Conservation (phyloP, 1,139 yeast genomes). For the Scheffersomyces parashehatae region DNA sequence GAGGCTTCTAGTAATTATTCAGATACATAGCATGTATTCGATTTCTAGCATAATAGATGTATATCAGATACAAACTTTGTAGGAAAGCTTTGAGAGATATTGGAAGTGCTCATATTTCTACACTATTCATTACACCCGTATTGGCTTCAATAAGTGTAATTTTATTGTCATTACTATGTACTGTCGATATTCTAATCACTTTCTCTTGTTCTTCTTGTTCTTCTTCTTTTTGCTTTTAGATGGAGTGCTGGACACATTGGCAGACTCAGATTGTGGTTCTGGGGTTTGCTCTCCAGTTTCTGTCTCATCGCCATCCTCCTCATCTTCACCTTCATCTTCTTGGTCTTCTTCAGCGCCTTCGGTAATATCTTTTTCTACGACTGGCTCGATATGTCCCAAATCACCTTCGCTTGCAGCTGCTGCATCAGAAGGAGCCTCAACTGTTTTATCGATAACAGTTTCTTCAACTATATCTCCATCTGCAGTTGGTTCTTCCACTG, state of each 20-base stretch:
- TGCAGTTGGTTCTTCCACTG: constrained; percentile 2
- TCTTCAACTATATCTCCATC: constrained; percentile 11
- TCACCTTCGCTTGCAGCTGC: constrained; percentile 8
- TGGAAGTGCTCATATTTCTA: no score
- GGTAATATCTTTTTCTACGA: constrained; percentile 21
- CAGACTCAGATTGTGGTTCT: neutral
- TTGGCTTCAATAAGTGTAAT: no score
- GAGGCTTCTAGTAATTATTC: no score
- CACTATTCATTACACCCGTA: no score
- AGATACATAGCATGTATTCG: no score
- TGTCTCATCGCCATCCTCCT: constrained; percentile 7
- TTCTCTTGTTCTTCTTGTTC: constrained; percentile 15
- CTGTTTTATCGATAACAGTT: neutral
- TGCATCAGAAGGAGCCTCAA: constrained; percentile 4
- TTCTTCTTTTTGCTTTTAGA: constrained; percentile 17
- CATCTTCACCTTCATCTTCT: constrained; percentile 9
- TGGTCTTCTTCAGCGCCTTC: constrained; percentile 20
- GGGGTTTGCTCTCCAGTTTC: constrained; percentile 4
- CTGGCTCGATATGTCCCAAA: constrained; percentile 11
- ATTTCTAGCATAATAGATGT: no score
- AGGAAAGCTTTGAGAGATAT: no score
- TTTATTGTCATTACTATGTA: no score
- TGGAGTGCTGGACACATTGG: neutral
- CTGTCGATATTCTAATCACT: neutral
- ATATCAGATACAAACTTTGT: no score